These are phyloP conservation scores for Noccaea bulbosa DNA, from an alignment of 345 rosid species.

Conservation along the genomic window DNA sequence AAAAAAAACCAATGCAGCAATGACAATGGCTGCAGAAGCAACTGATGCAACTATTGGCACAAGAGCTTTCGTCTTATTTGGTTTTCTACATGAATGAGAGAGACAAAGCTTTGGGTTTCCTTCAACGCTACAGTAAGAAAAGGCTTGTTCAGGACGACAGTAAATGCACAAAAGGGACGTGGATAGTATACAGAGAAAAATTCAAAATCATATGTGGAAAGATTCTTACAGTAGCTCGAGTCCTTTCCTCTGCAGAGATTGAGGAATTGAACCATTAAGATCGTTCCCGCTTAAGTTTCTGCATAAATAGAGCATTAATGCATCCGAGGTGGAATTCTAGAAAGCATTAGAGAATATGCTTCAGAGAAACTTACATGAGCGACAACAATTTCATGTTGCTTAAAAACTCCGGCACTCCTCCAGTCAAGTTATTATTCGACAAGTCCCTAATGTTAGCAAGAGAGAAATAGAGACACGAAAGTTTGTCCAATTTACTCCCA, in stretches of 20 bases:
- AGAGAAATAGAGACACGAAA: not conserved
- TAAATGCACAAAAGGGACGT: not conserved
- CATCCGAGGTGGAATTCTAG: not conserved
- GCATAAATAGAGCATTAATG: slow-evolving; percentile 10
- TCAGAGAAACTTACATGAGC: not conserved
- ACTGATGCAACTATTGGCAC: slow-evolving; percentile 26
- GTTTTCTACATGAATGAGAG: not conserved
- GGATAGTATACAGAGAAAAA: too few species aligned
- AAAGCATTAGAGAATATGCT: not conserved
- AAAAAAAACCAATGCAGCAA: not conserved
- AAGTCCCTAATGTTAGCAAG: slow-evolving; percentile 54
- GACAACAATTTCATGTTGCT: slow-evolving; percentile 45
- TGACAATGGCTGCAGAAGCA: slow-evolving; percentile 13
- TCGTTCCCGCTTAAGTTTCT: slow-evolving; percentile 53
- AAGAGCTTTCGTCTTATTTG: not conserved
- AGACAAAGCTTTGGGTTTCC: slow-evolving; percentile 22
- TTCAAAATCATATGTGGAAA: not conserved
- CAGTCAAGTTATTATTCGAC: slow-evolving; percentile 55
- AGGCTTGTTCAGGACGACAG: not conserved
- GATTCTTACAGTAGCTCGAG: slow-evolving; percentile 26
- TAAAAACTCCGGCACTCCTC: slow-evolving; percentile 53
- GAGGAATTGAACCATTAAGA: slow-evolving; percentile 56
- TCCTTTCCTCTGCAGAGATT: slow-evolving; percentile 31
- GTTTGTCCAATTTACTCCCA: too few species aligned
- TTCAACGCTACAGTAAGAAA: slow-evolving; percentile 9